Evolutionary conservation across 2,329 filamentous ascomycete species (phyloP), one percentile per base, ranked within the genome.

Genomic region (Nannizziopsis barbatae): DNA sequence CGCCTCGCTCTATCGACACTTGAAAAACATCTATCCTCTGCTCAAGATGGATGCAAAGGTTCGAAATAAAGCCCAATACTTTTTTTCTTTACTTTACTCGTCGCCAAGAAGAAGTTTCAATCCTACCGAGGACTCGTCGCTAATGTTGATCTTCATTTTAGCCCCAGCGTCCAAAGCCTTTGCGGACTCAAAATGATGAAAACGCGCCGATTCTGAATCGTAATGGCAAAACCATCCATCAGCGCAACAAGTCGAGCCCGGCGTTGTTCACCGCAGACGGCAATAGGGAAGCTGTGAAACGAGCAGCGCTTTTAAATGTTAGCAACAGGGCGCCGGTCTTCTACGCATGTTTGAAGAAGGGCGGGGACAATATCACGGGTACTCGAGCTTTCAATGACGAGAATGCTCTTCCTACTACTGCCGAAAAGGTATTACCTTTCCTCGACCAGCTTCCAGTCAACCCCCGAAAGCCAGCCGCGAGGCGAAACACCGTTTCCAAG

Each of bases 281-380:
- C 3, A 15, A n/a, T 12, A 86, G 82, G 65, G 74, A 75, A 47
- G 74, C 77, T 50, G 73, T 81, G 48, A 92, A 89, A 71, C 81
- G 88, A 56, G 80, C 81, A 53, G 86, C 80, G 10, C 88, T 93
- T 65, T 84, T 79, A 43, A 88, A 94, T 63, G 76, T 92, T 53
- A 92, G 84, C 72, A 90, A 89, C 60, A 80, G 72, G 36, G 66
- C 22, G 22, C 22, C 22, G 22, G 68, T 53, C 52, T 59, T 30
- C 51, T 63, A 30, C 62, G 64, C 14, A 56, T 60, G 2, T 65
- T 62, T 44, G 76, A 77, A 57, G 80, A 27, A 27, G 22, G 7
- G 22, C 7, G 22, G 4, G 22, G 7, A 27, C 7, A 27, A 3
- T 7, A 3, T 27, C 4, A 27, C 22, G 7, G 22, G 22, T 7